phyloP scores from a whole-genome alignment of 805 yeast species.

The Danielozyma ontarioensis region DNA sequence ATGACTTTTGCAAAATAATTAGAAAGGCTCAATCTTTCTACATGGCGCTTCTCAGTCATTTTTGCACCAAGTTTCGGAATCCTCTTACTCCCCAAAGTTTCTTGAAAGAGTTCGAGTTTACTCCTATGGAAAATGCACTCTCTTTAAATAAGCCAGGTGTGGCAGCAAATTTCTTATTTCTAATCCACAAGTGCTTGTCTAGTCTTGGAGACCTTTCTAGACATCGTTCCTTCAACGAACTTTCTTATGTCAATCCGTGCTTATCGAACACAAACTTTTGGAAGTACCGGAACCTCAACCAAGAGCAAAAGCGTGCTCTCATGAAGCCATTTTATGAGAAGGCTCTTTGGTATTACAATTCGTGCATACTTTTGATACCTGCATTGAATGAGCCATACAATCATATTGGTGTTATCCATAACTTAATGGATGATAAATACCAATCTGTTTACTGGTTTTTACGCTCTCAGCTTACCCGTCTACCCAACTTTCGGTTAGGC shows the following conservation, averaged over 20 bases:
- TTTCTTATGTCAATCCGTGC: slow-evolving; percentile 36
- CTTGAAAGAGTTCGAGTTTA: slow-evolving; percentile 22
- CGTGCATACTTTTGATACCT: slow-evolving; percentile 56
- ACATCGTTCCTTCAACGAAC: slow-evolving; percentile 47
- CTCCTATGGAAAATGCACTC: slow-evolving; percentile 7
- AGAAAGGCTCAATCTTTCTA: slow-evolving; percentile 48
- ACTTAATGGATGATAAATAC: slow-evolving; percentile 39
- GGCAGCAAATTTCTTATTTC: slow-evolving; percentile 32
- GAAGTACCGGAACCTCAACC: slow-evolving; percentile 26
- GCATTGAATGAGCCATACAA: slow-evolving; percentile 65
- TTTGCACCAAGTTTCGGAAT: slow-evolving; percentile 32
- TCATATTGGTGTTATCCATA: slow-evolving; percentile 47
- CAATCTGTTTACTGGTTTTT: slow-evolving; percentile 49
- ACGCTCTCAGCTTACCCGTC: slow-evolving; percentile 52
- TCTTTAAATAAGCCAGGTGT: slow-evolving; percentile 9
- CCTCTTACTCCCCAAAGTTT: slow-evolving; percentile 29
- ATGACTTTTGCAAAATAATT: slow-evolving; percentile 44
- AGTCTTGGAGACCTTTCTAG: slow-evolving; percentile 57
- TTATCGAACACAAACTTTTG: slow-evolving; percentile 22
- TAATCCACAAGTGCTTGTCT: slow-evolving; percentile 45
- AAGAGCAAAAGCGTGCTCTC: slow-evolving; percentile 35
- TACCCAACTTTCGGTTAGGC: slow-evolving; percentile 43
- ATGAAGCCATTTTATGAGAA: slow-evolving; percentile 18
- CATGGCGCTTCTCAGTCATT: slow-evolving; percentile 32
- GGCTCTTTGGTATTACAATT: slow-evolving; percentile 35